phyloP scores from a whole-genome alignment of 257 asterid species.

The Solanum piurae region DNA sequence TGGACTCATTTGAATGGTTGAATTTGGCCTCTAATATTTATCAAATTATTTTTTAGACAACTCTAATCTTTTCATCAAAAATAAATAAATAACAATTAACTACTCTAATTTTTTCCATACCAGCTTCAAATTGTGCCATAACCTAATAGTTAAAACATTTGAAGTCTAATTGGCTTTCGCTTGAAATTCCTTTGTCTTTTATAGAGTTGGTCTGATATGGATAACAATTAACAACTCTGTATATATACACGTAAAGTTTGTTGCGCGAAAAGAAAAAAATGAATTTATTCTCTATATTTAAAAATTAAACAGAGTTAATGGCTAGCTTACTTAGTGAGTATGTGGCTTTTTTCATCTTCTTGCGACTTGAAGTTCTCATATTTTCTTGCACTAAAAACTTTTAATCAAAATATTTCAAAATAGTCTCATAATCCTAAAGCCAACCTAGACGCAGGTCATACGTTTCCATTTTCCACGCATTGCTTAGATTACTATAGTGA shows the following conservation, averaged over 20 bases:
- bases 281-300: too few relatives aligned
- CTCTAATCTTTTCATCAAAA: neutral
- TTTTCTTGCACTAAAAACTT: too few relatives aligned
- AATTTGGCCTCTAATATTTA: neutral
- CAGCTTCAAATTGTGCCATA: neutral
- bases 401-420: too few relatives aligned
- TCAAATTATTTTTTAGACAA: neutral
- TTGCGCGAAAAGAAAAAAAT: too few relatives aligned
- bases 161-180: neutral
- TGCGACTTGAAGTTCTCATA: too few relatives aligned
- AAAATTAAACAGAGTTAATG: neutral
- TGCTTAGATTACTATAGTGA: neutral
- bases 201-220: neutral
- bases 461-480: neutral
- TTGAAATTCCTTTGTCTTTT: neutral
- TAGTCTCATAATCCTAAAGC: neutral
- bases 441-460: neutral
- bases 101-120: neutral
- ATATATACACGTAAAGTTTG: too few relatives aligned
- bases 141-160: neutral
- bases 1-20: neutral
- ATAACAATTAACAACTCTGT: too few relatives aligned
- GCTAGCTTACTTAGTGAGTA: neutral
- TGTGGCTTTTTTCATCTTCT: neutral
- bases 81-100: too few relatives aligned